A percentile compares a stretch with the other conserved stretches of the same genome.
Conservation (phyloP, 495 filamentous ascomycete species). For the Aspergillus panamensis region DNA sequence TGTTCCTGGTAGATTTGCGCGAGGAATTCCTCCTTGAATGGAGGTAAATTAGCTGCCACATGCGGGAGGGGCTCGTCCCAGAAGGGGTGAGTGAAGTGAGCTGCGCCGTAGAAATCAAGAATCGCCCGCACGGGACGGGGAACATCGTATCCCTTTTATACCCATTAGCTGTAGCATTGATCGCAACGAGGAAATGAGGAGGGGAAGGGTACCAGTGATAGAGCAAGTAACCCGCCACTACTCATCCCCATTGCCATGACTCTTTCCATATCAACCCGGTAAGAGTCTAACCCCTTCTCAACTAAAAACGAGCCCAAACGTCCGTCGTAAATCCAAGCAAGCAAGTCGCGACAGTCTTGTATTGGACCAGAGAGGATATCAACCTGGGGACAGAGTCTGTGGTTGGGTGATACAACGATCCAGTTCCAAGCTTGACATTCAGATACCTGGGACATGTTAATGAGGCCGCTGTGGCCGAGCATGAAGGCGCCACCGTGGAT, state of each 20-base stretch:
- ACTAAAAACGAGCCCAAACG: conserved; percentile 21
- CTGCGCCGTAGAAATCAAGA: conserved; percentile 36
- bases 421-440: conserved; percentile 32
- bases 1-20: conserved; percentile 27
- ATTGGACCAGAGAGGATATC: conserved; percentile 32
- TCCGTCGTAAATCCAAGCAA: conserved; percentile 30
- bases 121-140: conserved; percentile 28
- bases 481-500: conserved; percentile 43
- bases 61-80: conserved; percentile 64
- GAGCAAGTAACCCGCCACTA: conserved; percentile 30
- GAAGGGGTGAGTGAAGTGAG: conserved; percentile 39
- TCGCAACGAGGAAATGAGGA: background rate
- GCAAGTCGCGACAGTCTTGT: conserved; percentile 19
- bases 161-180: background rate
- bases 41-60: conserved; percentile 43
- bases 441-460: conserved; percentile 30
- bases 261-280: conserved; percentile 26
- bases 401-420: conserved; percentile 39
- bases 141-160: conserved; percentile 28
- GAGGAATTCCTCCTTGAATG: conserved; percentile 21
- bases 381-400: conserved; percentile 34
- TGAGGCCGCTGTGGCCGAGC: conserved; percentile 35
- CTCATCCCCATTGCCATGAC: conserved; percentile 37
- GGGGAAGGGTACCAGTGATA: conserved; percentile 20
- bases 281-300: conserved; percentile 7